Percentiles rank a stretch among this genome's conserved stretches.
These are phyloP conservation scores for Mycogone perniciosa DNA, from an alignment of 2,329 filamentous ascomycete genomes.

Conservation along the genomic window DNA sequence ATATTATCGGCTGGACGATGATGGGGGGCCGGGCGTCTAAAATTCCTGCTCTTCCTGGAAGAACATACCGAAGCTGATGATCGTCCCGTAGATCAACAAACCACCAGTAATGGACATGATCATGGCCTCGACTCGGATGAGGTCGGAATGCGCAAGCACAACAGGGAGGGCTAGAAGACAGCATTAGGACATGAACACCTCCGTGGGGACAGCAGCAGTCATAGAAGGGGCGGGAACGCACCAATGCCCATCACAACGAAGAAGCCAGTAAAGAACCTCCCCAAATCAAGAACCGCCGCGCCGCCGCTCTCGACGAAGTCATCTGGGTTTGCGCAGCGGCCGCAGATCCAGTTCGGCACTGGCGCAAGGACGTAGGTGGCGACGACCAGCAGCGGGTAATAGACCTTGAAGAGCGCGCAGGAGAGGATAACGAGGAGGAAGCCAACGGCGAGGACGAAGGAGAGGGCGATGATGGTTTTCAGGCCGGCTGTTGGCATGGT, in stretches of 20 bases:
- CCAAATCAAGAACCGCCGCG: constrained; percentile 83
- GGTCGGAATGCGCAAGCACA: constrained; percentile 76
- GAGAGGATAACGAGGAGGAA: constrained; percentile 99
- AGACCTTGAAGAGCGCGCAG: constrained; percentile 89
- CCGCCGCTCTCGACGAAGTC: constrained; percentile 87
- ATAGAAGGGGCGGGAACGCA: constrained; percentile 42
- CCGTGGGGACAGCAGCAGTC: not conserved
- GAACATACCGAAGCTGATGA: constrained; percentile 97
- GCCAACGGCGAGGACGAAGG: constrained; percentile 96
- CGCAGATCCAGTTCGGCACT: constrained; percentile 93
- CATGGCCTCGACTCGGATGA: constrained; percentile 82
- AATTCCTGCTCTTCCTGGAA: constrained; percentile 98
- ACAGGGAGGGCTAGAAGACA: constrained; percentile 62
- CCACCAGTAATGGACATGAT: constrained; percentile 92
- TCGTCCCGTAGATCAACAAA: constrained; percentile 92
- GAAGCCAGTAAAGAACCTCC: constrained; percentile 90
- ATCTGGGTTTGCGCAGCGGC: constrained; percentile 81
- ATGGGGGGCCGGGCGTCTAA: constrained; percentile 35
- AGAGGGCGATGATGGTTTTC: constrained; percentile 98
- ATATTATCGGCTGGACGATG: not conserved
- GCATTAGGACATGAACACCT: not conserved
- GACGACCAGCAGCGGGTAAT: constrained; percentile 91
- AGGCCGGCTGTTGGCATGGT: constrained; percentile 74
- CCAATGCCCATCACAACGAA: constrained; percentile 96
- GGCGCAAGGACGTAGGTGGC: constrained; percentile 92